These are phyloP conservation scores for Saccharum hybrid DNA, from an alignment of 202 grass and related monocot genomes.

Conservation along the genomic window DNA sequence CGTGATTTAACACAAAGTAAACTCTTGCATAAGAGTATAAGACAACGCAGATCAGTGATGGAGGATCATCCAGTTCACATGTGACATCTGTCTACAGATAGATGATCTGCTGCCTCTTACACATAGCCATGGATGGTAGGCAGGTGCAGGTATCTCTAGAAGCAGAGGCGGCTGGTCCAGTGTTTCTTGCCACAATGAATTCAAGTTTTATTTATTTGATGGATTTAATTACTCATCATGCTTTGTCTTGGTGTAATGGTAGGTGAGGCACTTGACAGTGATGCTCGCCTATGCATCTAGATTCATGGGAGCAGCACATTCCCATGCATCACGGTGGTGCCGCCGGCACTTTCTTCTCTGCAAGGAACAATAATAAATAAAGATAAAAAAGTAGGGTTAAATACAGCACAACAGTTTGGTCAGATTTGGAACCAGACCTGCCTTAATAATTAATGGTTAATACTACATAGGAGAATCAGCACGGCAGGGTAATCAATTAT, in stretches of 20 bases:
- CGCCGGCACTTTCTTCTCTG: constrained; percentile 24
- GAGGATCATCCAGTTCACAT: not conserved
- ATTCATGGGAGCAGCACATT: constrained; percentile 38
- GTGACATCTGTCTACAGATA: constrained; percentile 1
- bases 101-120: not conserved
- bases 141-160: constrained; percentile 11
- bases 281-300: constrained; percentile 25
- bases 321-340: not conserved
- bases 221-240: not conserved
- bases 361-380: constrained; percentile 32
- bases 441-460: constrained; percentile 26
- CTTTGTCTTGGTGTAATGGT: constrained; percentile 21
- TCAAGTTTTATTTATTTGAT: constrained; percentile 7
- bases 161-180: not conserved
- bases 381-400: not conserved
- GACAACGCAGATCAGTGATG: not conserved
- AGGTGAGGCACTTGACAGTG: constrained; percentile 51
- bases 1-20: constrained; percentile 20
- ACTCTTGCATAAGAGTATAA: not conserved
- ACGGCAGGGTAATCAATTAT: constrained; percentile 4
- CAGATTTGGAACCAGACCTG: constrained; percentile 17
- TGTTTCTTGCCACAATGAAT: not conserved
- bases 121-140: constrained; percentile 14
- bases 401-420: constrained; percentile 25
- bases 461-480: too few species aligned